Conservation (phyloP, 2,329 filamentous ascomycete species). For the Ilyonectria destructans region DNA sequence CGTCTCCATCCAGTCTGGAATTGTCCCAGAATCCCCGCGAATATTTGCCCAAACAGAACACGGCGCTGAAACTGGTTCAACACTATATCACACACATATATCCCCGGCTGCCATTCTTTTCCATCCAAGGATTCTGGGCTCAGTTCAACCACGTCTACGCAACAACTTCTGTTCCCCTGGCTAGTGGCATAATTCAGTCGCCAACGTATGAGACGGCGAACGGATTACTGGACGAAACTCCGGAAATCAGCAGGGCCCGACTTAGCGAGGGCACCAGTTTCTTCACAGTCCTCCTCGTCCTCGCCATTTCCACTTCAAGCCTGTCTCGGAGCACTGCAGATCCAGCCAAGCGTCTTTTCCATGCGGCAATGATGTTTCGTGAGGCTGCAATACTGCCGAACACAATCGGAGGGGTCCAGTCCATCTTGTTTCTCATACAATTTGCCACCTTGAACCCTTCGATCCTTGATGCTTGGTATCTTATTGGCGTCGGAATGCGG, state of each 20-base stretch:
- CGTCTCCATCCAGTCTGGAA: conserved; percentile 5
- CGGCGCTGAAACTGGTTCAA: conserved; percentile 41
- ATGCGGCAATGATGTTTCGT: conserved; percentile 42
- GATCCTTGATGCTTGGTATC: conserved; percentile 44
- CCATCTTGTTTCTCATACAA: conserved; percentile 45
- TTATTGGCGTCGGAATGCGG: conserved; percentile 46
- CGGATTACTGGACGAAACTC: neutral
- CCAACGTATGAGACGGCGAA: conserved; percentile 8
- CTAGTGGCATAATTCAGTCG: neutral
- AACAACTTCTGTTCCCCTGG: neutral
- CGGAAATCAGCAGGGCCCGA: conserved; percentile 6
- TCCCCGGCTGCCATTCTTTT: conserved; percentile 46
- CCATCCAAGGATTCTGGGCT: conserved; percentile 46
- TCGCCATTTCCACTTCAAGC: conserved; percentile 46
- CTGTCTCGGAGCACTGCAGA: conserved; percentile 45
- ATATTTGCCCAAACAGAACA: conserved; percentile 36
- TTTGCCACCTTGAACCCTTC: conserved; percentile 48
- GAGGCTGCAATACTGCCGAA: conserved; percentile 45
- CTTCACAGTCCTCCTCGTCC: conserved; percentile 45
- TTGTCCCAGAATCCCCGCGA: conserved; percentile 5
- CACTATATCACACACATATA: conserved; percentile 47
- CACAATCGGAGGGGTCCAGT: conserved; percentile 46
- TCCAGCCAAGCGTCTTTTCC: conserved; percentile 43
- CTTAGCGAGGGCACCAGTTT: conserved; percentile 38
- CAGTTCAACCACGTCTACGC: conserved; percentile 46